Percentiles rank a stretch among this genome's conserved stretches.
phyloP scores from a whole-genome alignment of 2,329 filamentous ascomycete genomes.

The Xylaria multiplex region DNA sequence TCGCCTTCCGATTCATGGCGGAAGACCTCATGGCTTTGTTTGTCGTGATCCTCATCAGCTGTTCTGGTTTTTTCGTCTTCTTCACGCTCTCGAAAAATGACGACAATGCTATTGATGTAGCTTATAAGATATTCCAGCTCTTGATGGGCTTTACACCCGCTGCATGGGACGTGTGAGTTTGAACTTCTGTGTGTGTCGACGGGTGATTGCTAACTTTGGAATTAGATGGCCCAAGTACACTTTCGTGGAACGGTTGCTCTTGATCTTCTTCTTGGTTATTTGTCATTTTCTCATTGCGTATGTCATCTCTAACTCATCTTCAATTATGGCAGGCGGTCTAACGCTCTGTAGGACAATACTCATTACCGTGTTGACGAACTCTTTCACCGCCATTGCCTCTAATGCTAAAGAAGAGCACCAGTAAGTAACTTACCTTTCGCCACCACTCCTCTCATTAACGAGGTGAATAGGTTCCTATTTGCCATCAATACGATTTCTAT shows the following conservation, averaged over 20 bases:
- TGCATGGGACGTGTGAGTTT: conserved; percentile 83
- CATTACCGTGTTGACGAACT: conserved; percentile 95
- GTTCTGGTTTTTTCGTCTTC: conserved; percentile 95
- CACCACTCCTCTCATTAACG: conserved; percentile 27
- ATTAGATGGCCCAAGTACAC: conserved; percentile 77
- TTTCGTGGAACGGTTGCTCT: conserved; percentile 76
- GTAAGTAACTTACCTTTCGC: conserved; percentile 50
- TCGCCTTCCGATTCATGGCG: conserved; percentile 94
- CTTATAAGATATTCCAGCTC: conserved; percentile 91
- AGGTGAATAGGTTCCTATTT: conserved; percentile 74
- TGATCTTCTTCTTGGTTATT: conserved; percentile 88
- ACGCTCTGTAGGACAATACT: conserved; percentile 75
- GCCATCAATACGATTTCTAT: conserved; percentile 97
- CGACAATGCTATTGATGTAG: conserved; percentile 77
- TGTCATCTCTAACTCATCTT: conserved; percentile 25
- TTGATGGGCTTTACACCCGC: conserved; percentile 96
- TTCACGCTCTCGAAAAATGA: conserved; percentile 83
- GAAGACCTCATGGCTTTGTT: conserved; percentile 87
- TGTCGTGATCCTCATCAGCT: conserved; percentile 83
- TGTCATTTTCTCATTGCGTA: conserved; percentile 92
- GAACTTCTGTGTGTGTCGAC: neutral
- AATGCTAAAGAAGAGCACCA: conserved; percentile 93
- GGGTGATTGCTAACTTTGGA: conserved; percentile 34
- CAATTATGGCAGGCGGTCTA: conserved; percentile 24
- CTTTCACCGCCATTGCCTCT: conserved; percentile 92